phyloP scores from a whole-genome alignment of 1,139 yeast genomes.

The Blastobotrys proliferans region DNA sequence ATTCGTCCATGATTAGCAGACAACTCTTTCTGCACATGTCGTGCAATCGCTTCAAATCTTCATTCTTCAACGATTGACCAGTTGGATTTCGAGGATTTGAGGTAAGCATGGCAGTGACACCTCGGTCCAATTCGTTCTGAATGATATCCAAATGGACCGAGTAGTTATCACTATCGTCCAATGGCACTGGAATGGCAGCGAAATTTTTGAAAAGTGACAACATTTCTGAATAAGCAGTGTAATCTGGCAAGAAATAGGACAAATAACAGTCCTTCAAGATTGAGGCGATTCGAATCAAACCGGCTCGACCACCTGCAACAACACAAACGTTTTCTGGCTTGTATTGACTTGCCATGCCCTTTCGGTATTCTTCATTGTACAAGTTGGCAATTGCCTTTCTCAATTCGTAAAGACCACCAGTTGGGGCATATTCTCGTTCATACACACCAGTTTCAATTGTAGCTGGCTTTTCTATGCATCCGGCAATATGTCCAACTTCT shows the following conservation, averaged over 20 bases:
- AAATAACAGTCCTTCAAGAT: conserved; percentile 59
- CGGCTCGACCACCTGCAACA: conserved; percentile 71
- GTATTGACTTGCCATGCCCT: conserved; percentile 49
- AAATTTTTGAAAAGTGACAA: conserved; percentile 61
- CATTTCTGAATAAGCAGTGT: conserved; percentile 73
- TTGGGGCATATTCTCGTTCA: conserved; percentile 60
- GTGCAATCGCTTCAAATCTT: conserved; percentile 51
- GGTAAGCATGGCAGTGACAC: conserved; percentile 58
- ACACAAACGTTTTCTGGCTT: conserved; percentile 64
- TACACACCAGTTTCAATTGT: conserved; percentile 49
- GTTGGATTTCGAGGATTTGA: conserved; percentile 69
- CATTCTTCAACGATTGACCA: conserved; percentile 53
- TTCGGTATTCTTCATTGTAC: conserved; percentile 56
- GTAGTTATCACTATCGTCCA: conserved; percentile 57
- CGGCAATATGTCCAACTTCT: conserved; percentile 62
- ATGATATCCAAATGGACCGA: conserved; percentile 55
- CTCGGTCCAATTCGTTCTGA: conserved; percentile 53
- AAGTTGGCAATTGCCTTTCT: conserved; percentile 61
- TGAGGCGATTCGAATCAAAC: conserved; percentile 63
- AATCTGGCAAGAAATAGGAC: conserved; percentile 63
- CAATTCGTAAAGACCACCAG: conserved; percentile 56
- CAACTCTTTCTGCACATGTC: conserved; percentile 55
- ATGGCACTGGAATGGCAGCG: conserved; percentile 65
- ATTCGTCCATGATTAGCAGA: conserved; percentile 64
- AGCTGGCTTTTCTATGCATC: conserved; percentile 57